Evolutionary conservation across 768 basidiomycete species (phyloP).

Genomic region (Zangia roseola): DNA sequence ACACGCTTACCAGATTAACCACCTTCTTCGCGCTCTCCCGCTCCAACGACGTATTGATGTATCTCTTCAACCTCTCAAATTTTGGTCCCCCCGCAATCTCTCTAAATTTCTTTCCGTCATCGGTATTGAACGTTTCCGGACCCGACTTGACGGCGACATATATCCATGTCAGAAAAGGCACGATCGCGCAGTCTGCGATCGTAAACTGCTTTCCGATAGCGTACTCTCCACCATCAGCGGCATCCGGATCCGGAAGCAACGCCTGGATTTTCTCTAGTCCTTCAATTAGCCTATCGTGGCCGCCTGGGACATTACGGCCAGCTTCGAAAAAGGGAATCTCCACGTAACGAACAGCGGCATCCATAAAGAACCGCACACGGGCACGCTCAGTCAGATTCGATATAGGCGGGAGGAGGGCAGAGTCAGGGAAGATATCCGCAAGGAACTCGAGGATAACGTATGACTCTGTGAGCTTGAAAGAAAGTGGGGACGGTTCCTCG

Average conservation of each 20-base stretch:
- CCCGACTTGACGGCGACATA: constrained; percentile 46
- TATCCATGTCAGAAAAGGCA: constrained; percentile 52
- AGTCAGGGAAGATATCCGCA: constrained; percentile 53
- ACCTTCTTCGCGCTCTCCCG: constrained; percentile 27
- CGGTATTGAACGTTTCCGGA: constrained; percentile 47
- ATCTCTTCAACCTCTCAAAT: constrained; percentile 48
- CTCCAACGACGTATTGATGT: constrained; percentile 43
- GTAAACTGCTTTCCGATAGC: constrained; percentile 45
- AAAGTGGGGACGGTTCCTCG: constrained; percentile 55
- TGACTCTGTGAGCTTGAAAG: constrained; percentile 62
- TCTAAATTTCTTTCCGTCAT: constrained; percentile 43
- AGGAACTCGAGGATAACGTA: constrained; percentile 63
- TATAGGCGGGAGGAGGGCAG: constrained; percentile 43
- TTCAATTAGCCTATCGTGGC: background rate
- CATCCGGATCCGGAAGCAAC: constrained; percentile 35
- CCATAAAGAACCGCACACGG: constrained; percentile 59
- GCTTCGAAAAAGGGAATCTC: constrained; percentile 35
- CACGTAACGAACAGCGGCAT: constrained; percentile 45
- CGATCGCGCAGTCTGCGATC: constrained; percentile 57
- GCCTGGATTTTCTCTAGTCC: constrained; percentile 6
- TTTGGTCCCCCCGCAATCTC: constrained; percentile 41
- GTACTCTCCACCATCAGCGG: constrained; percentile 37
- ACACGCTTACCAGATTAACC: constrained; percentile 3
- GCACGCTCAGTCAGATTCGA: constrained; percentile 54
- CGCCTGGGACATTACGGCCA: constrained; percentile 16